These are phyloP conservation scores for Themeda triandra DNA, from an alignment of 176 grass and related monocot species.

Conservation along the genomic window DNA sequence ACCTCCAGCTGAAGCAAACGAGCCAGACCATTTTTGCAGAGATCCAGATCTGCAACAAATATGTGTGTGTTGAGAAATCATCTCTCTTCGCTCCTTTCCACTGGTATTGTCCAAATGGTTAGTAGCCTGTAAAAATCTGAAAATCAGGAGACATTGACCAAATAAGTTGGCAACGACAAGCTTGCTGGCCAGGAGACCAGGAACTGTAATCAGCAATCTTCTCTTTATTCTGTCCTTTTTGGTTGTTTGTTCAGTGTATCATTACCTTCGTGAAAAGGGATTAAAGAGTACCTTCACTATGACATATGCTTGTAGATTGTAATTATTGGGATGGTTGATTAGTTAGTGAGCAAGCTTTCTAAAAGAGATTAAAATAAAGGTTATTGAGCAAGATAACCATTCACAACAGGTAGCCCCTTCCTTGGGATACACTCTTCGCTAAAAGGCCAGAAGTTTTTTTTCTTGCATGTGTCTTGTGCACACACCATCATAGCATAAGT, in stretches of 20 bases:
- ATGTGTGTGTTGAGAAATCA: conserved; percentile 21
- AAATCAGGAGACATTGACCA: background rate
- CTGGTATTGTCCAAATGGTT: background rate
- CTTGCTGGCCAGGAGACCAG: background rate
- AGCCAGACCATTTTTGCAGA: conserved; percentile 18
- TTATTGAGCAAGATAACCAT: conserved; percentile 3
- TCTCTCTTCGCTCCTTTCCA: background rate
- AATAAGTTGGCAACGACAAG: background rate
- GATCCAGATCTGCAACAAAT: conserved; percentile 21
- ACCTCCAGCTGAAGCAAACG: conserved; percentile 12
- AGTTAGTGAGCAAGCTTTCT: background rate
- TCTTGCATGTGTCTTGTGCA: background rate
- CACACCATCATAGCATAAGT: background rate
- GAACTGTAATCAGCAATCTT: background rate
- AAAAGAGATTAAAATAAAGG: background rate
- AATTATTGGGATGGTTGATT: background rate
- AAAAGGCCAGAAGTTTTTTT: background rate
- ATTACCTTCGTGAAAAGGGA: background rate
- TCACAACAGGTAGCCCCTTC: background rate
- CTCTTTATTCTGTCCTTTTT: background rate
- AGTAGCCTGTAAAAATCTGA: background rate
- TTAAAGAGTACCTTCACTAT: background rate
- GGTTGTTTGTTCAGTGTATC: background rate
- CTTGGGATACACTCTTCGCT: conserved; percentile 20
- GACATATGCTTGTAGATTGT: background rate